Evolutionary conservation across 2,329 filamentous ascomycete genomes (phyloP), one percentile per base, ranked within the genome.

Genomic region (Scedosporium minutisporum): DNA sequence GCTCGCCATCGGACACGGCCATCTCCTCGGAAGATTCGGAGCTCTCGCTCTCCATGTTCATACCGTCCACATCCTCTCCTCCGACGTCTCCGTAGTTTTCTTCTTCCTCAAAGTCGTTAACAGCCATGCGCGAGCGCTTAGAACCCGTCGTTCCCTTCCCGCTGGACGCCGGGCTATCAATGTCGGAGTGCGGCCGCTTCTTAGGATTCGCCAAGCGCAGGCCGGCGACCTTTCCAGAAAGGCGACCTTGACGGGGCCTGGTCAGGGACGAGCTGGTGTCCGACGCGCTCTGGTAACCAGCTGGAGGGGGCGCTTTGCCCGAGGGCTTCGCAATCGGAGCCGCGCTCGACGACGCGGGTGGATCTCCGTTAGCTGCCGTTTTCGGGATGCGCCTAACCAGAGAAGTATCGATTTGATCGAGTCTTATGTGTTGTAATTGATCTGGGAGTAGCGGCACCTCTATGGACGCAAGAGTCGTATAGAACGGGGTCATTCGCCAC

Each of bases 11-110:
- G 3, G 84, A 80, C 3, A 74, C 70, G 25, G 74, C 76, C 58
- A 87, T 77, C 9, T 57, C 48, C 33, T 80, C 77, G 0, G 73
- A 75, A 2, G 80, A 75, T 65, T 60, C 42, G 6, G 63, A 62
- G 18, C 27, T 21, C 61, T 62, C 61, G 23, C 25, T 18, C n/a
- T 58, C 61, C 18, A 25, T 41, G 27, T 51, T 55, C 3, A 14
- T 23, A 3, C 10, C 42, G 16, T 44, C 38, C 4, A 9, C 58
- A 23, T 33, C 53, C 4, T 25, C 61, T 6, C 57, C 60, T 7
- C 9, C 18, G 4, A 16, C 18, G 4, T 69, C 63, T 68, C 63
- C 57, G 66, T 60, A 55, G 73, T 72, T 4, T 77, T 61, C 29
- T 67, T 72, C 9, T 60, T 68, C 9, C 68, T 71, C 4, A 65